Evolutionary conservation across 192 early-diverging fungal species (phyloP).

Genomic region (Umbelopsis isabellina): DNA sequence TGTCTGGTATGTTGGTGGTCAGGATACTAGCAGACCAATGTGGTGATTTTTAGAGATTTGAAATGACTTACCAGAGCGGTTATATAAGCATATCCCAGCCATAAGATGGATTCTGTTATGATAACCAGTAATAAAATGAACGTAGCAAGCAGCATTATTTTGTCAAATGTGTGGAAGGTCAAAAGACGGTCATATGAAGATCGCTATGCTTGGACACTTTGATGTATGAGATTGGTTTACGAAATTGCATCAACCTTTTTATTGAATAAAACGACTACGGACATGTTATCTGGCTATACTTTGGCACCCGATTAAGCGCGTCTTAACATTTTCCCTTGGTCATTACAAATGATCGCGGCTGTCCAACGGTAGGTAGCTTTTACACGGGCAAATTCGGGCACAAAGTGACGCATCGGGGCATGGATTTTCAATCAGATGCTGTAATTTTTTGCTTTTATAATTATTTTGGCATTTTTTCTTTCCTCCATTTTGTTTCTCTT

Average conservation of each 20-base stretch:
- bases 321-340: no score
- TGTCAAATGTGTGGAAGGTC: constrained; percentile 18
- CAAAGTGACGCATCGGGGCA: constrained; percentile 16
- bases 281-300: no score
- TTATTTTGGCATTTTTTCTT: background rate
- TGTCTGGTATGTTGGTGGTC: constrained; percentile 37
- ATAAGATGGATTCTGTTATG: constrained; percentile 59
- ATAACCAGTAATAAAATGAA: constrained; percentile 64
- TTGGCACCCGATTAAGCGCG: no score
- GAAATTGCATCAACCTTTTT: no score
- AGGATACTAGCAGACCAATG: background rate
- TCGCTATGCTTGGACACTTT: background rate
- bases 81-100: constrained; percentile 55
- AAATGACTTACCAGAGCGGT: constrained; percentile 49
- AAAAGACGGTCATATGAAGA: constrained; percentile 17
- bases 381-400: constrained; percentile 10
- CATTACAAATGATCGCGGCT: no score
- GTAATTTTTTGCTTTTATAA: constrained; percentile 8
- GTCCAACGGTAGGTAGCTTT: no score
- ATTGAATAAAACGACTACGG: no score
- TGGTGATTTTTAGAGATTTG: no score
- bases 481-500: background rate
- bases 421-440: background rate
- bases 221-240: background rate
- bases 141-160: constrained; percentile 17